Evolutionary conservation across 441 rosid genomes (phyloP).

Genomic region (Hura crepitans): DNA sequence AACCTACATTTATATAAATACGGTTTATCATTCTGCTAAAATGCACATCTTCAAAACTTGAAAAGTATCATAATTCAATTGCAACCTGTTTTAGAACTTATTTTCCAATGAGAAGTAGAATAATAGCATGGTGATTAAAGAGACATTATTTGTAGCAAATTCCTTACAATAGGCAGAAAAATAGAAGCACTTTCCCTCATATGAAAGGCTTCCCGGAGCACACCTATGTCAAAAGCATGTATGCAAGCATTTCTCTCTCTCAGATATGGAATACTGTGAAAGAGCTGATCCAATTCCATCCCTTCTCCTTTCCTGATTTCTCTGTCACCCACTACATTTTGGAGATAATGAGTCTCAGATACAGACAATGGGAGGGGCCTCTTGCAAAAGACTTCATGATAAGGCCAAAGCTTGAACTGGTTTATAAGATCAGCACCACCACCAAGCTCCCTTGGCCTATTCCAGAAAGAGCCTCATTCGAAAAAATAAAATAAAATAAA

Average conservation of each 20-base stretch:
- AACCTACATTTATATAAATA: neutral
- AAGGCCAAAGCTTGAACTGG: conserved; percentile 65
- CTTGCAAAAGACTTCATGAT: conserved; percentile 83
- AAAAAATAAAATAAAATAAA: too few species aligned
- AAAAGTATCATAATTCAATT: neutral
- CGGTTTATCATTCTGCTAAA: neutral
- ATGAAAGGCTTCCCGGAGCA: conserved; percentile 64
- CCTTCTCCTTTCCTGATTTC: conserved; percentile 62
- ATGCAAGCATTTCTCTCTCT: conserved; percentile 48
- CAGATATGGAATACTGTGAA: conserved; percentile 35
- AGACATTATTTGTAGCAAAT: neutral
- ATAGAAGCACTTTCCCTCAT: conserved; percentile 54
- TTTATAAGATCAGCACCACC: conserved; percentile 74
- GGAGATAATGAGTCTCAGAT: conserved; percentile 70
- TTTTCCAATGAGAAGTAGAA: too few species aligned
- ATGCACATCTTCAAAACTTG: conserved; percentile 1
- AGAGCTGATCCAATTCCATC: conserved; percentile 77
- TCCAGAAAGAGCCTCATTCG: conserved; percentile 16
- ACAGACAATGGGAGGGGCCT: conserved; percentile 64
- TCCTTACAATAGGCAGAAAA: conserved; percentile 55
- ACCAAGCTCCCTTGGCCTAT: conserved; percentile 58
- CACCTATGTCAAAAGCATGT: conserved; percentile 62
- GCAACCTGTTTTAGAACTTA: too few species aligned
- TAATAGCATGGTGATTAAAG: neutral
- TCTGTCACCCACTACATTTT: conserved; percentile 34